Evolutionary conservation across 2,329 filamentous ascomycete species (phyloP), one percentile per base, ranked within the genome.

Genomic region (Paecilomyces formosus): DNA sequence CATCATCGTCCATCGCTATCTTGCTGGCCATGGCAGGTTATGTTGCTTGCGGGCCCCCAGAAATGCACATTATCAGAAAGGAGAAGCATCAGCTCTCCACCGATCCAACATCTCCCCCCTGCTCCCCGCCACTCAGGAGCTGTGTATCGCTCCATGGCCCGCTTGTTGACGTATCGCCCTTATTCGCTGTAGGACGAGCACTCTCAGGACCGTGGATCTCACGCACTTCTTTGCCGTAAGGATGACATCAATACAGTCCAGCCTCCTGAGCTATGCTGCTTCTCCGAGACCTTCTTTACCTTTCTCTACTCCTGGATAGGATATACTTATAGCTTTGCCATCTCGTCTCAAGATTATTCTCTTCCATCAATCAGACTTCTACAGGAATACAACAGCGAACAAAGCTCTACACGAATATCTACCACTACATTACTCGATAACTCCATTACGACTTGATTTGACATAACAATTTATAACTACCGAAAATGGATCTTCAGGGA

Each of bases 401-500:
- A 21, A n/a, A 21, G 4, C 3, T 45, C n/a, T 45, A 21, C 9
- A 39, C n/a, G 13, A n/a, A 39, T 15, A 45, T 39, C 15, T 39
- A 1, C 5, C 1, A 26, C 24, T 6, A 26, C 24, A 26, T 26
- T 31, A 31, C 30, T 31, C 7, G 11, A 31, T 12, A 31, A 31
- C 30, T 11, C 2, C 30, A 31, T 9, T 31, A 31, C 39, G 5
- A 45, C 39, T 21, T 45, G 39, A 45, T 45, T 35, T 22, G 50
- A 30, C n/a, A 49, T 51, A 54, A 3, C 30, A 6, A 3, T 31
- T 55, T 5, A n/a, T 9, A 54, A n/a, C 39, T 12, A 21, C 13
- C 58, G n/a, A 53, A 33, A 54, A 76, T 76, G 74, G 72, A 76
- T 70, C 66, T 75, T 52, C 74, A 75, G 69, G 74, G 74, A 61